phyloP scores from a whole-genome alignment of 805 yeast species.

The Maudiozyma barnettii region DNA sequence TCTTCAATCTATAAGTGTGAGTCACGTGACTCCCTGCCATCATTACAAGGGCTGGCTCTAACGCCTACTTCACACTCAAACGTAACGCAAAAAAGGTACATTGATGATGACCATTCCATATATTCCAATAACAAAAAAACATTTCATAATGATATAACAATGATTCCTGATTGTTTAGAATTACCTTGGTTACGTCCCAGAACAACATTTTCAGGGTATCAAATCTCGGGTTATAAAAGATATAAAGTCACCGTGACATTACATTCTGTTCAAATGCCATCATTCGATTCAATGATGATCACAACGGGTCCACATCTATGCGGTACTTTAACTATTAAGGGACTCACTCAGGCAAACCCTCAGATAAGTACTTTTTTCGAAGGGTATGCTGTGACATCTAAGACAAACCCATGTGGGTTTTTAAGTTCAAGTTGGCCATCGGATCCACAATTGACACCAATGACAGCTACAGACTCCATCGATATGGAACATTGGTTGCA shows the following conservation, averaged over 20 bases:
- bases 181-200: constrained; percentile 22
- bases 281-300: neutral
- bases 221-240: constrained; percentile 27
- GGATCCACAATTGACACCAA: constrained; percentile 17
- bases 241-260: constrained; percentile 49
- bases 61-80: neutral
- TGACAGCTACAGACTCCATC: constrained; percentile 54
- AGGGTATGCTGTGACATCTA: constrained; percentile 28
- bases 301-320: constrained; percentile 29
- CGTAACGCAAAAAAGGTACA: constrained; percentile 9
- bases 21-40: constrained; percentile 19
- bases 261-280: constrained; percentile 44
- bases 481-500: constrained; percentile 63
- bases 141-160: too few relatives aligned
- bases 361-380: constrained; percentile 68
- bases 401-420: neutral
- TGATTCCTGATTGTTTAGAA: neutral
- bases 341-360: constrained; percentile 57
- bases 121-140: neutral
- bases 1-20: constrained; percentile 12
- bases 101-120: constrained; percentile 8
- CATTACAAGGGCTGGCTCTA: constrained; percentile 6
- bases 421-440: neutral
- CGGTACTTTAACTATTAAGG: constrained; percentile 61
- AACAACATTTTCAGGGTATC: constrained; percentile 28